phyloP scores from a whole-genome alignment of 2,329 filamentous ascomycete species.

The Ophiostoma triangulosporum region DNA sequence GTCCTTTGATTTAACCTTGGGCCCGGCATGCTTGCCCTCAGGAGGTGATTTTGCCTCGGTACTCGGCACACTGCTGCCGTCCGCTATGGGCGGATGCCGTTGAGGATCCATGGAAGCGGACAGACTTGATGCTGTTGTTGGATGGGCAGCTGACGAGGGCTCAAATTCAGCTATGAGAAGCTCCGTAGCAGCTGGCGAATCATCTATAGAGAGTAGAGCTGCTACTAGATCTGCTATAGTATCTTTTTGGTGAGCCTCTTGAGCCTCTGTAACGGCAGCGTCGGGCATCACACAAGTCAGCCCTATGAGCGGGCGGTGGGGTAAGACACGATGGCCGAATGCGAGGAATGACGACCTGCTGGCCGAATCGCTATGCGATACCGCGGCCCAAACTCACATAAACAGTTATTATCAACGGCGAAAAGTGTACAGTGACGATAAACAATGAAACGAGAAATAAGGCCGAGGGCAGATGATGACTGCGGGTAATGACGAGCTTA shows the following conservation, averaged over 20 bases:
- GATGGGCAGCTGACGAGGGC: not conserved
- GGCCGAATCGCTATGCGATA: too few relatives aligned
- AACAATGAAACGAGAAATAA: too few relatives aligned
- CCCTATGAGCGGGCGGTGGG: not conserved
- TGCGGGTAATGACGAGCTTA: too few relatives aligned
- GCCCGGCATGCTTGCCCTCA: not conserved
- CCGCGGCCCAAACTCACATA: too few relatives aligned
- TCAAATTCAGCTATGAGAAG: not conserved
- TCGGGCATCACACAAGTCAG: not conserved
- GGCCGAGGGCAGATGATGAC: too few relatives aligned
- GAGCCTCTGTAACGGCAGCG: not conserved
- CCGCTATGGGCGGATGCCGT: not conserved
- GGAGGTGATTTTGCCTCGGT: not conserved
- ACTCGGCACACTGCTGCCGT: not conserved
- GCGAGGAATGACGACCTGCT: too few relatives aligned
- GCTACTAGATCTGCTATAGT: slow-evolving; percentile 33
- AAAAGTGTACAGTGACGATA: too few relatives aligned
- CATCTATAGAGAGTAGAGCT: not conserved
- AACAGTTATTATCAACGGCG: too few relatives aligned
- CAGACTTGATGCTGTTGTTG: not conserved
- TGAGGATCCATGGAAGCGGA: not conserved
- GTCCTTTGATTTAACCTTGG: not conserved
- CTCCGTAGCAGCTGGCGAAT: not conserved
- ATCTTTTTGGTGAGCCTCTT: slow-evolving; percentile 22
- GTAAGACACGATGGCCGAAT: not conserved